phyloP scores from a whole-genome alignment of 371 early-diverging fungal genomes.

The Apophysomyces sp. region DNA sequence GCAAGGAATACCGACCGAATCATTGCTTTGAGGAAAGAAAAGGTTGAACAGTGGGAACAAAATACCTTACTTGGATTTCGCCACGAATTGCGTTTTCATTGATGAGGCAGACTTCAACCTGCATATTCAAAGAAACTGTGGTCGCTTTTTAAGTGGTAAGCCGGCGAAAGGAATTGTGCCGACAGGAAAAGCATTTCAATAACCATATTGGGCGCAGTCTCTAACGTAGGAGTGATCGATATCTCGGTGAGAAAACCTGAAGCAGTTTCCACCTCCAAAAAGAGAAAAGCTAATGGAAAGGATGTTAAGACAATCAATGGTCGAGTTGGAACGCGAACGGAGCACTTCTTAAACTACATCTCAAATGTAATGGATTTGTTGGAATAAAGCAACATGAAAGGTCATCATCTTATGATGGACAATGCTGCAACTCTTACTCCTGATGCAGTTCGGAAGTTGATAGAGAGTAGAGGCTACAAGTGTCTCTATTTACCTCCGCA shows the following conservation, averaged over 20 bases:
- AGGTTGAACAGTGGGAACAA: constrained; percentile 11
- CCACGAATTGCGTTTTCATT: constrained; percentile 13
- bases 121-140: constrained; percentile 7
- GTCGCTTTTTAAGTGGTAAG: constrained; percentile 11
- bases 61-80: constrained; percentile 2
- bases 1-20: constrained; percentile 12
- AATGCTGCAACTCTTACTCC: no score
- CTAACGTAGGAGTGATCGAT: not conserved
- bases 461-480: no score
- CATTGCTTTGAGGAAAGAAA: constrained; percentile 4
- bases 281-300: no score
- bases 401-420: not conserved
- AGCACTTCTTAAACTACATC: not conserved
- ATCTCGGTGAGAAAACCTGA: not conserved
- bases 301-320: not conserved
- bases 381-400: not conserved
- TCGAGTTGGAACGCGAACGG: constrained; percentile 6
- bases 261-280: not conserved
- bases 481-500: no score
- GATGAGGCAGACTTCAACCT: constrained; percentile 13
- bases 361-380: no score
- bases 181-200: not conserved
- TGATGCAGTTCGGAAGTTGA: no score
- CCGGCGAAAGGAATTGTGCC: constrained; percentile 7
- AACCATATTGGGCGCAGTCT: not conserved